phyloP scores from a whole-genome alignment of 2,329 filamentous ascomycete genomes.

The Fusarium nisikadoi region DNA sequence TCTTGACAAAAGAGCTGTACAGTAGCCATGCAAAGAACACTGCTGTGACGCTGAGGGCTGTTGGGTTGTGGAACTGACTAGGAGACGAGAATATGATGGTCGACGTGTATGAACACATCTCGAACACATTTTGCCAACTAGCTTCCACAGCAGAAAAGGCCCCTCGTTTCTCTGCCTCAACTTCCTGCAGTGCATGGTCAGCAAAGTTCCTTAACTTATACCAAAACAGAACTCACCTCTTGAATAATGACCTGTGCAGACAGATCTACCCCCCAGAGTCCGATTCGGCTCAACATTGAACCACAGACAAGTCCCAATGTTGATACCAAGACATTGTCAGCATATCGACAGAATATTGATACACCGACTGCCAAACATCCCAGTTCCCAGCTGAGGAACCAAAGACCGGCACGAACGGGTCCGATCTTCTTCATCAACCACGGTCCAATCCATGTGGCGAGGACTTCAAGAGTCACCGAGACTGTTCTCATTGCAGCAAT shows the following conservation, averaged over 20 bases:
- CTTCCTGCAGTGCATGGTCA: constrained; percentile 54
- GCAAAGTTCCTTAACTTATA: neutral
- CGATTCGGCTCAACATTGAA: constrained; percentile 66
- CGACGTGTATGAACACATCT: constrained; percentile 72
- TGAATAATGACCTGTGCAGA: constrained; percentile 70
- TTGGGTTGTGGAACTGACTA: constrained; percentile 72
- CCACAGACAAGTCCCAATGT: constrained; percentile 61
- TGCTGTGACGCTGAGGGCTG: constrained; percentile 66
- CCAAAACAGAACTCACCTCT: constrained; percentile 55
- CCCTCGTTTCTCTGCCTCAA: constrained; percentile 67
- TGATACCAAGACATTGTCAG: constrained; percentile 48
- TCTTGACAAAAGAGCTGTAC: constrained; percentile 47
- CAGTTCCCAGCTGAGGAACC: constrained; percentile 77
- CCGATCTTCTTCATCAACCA: constrained; percentile 65
- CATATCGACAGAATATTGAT: constrained; percentile 53
- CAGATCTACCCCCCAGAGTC: constrained; percentile 71
- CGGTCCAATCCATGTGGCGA: constrained; percentile 70
- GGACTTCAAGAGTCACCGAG: constrained; percentile 66
- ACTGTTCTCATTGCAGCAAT: constrained; percentile 65
- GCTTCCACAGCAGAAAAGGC: constrained; percentile 76
- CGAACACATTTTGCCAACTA: constrained; percentile 75
- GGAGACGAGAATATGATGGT: constrained; percentile 74
- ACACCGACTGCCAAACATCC: constrained; percentile 60
- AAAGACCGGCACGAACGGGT: constrained; percentile 72
- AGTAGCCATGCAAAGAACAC: constrained; percentile 50